A percentile compares a stretch with the other conserved stretches of the same genome.
phyloP scores from a whole-genome alignment of 2,329 filamentous ascomycete genomes.

The Geosmithia morbida region DNA sequence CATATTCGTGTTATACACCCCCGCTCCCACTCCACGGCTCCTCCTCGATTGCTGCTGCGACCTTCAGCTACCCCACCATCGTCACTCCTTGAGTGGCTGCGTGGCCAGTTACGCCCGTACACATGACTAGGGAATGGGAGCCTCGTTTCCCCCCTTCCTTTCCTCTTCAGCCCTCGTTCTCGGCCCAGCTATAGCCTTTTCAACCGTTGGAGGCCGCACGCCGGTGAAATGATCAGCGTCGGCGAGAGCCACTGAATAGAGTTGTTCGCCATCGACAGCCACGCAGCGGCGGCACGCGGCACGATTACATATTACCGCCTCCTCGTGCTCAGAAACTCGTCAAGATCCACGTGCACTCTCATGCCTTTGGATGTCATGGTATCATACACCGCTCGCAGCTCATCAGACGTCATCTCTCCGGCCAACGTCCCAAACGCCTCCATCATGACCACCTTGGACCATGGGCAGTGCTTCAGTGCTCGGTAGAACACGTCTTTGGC shows the following conservation, averaged over 20 bases:
- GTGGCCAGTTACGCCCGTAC: too few relatives aligned
- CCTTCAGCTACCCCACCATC: neutral
- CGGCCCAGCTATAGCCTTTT: too few relatives aligned
- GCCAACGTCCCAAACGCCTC: constrained; percentile 32
- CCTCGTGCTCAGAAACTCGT: constrained; percentile 24
- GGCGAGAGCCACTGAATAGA: too few relatives aligned
- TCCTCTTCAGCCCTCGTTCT: too few relatives aligned
- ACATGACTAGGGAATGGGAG: too few relatives aligned
- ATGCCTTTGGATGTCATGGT: constrained; percentile 33
- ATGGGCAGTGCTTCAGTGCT: constrained; percentile 31
- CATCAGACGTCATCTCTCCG: constrained; percentile 27
- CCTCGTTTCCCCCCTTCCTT: too few relatives aligned
- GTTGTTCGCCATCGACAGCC: neutral
- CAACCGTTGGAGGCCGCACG: too few relatives aligned
- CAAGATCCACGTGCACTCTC: constrained; percentile 34
- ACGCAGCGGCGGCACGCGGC: neutral
- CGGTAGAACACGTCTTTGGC: constrained; percentile 33
- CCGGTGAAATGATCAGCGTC: too few relatives aligned
- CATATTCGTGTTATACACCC: neutral
- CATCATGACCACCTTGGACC: constrained; percentile 34
- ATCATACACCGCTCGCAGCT: constrained; percentile 32
- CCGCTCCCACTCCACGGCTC: neutral
- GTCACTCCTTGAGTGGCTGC: neutral
- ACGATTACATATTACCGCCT: neutral
- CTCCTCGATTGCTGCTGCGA: neutral